These are phyloP conservation scores for Prunus padus DNA, from an alignment of 306 rosid species.

Conservation along the genomic window DNA sequence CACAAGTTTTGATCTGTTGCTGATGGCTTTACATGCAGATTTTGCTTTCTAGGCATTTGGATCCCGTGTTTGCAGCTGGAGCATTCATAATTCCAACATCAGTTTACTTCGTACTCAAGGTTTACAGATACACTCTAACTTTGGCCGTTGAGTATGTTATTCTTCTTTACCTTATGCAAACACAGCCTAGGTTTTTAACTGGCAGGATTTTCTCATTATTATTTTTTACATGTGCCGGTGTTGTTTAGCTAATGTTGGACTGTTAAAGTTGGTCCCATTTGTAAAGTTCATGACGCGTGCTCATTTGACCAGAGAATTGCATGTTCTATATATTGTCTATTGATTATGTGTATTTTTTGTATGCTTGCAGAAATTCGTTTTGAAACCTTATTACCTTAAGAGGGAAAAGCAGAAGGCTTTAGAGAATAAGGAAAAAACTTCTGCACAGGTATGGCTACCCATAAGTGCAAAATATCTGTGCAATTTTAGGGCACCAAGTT, in stretches of 20 bases:
- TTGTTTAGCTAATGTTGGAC: not conserved
- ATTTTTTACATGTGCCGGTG: not conserved
- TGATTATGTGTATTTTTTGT: slow-evolving; percentile 15
- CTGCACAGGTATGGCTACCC: slow-evolving; percentile 57
- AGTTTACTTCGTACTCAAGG: slow-evolving; percentile 82
- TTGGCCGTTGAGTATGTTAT: not conserved
- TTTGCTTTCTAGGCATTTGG: slow-evolving; percentile 63
- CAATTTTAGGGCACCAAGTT: not conserved
- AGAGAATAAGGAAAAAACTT: slow-evolving; percentile 67
- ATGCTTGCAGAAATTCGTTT: slow-evolving; percentile 61
- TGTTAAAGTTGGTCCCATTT: not conserved
- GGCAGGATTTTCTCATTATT: not conserved
- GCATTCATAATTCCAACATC: slow-evolving; percentile 87
- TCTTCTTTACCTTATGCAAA: not conserved
- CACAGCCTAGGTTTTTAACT: not conserved
- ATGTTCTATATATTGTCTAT: not conserved
- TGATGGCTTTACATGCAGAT: slow-evolving; percentile 57
- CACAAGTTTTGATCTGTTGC: slow-evolving; percentile 20
- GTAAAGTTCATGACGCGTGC: not conserved
- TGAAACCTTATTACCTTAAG: slow-evolving; percentile 75
- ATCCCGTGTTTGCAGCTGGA: slow-evolving; percentile 79
- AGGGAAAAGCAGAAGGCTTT: slow-evolving; percentile 79
- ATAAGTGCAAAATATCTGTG: not conserved
- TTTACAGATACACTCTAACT: slow-evolving; percentile 18
- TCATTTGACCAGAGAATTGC: not conserved